phyloP scores from a whole-genome alignment of 2,329 filamentous ascomycete species.

The Chalaropsis thielavioides region DNA sequence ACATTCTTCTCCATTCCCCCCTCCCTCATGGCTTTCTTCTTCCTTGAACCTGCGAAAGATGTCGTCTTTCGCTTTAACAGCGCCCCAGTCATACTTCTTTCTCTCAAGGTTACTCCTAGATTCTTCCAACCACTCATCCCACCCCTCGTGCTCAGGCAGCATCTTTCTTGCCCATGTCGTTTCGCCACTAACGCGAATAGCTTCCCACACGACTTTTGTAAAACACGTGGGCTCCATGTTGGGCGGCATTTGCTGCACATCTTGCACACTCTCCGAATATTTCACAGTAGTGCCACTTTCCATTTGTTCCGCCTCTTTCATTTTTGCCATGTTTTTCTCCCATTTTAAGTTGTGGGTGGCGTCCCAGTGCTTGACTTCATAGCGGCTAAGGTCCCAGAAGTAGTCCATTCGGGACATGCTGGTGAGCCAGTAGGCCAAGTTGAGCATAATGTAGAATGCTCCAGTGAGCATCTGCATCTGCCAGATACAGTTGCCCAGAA shows the following conservation, averaged over 20 bases:
- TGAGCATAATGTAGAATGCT: conserved; percentile 42
- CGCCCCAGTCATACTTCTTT: conserved; percentile 28
- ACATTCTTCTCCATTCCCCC: no score
- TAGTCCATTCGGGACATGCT: conserved; percentile 34
- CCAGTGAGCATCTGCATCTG: conserved; percentile 45
- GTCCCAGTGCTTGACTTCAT: conserved; percentile 27
- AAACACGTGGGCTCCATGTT: conserved; percentile 24
- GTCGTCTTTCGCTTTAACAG: conserved; percentile 35
- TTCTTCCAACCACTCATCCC: conserved; percentile 39
- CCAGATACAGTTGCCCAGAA: conserved; percentile 49
- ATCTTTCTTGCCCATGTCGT: conserved; percentile 42
- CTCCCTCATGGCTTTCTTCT: no score
- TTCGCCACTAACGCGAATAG: conserved; percentile 38
- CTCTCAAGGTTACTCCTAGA: conserved; percentile 29
- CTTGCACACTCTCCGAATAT: no score
- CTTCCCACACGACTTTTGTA: conserved; percentile 44
- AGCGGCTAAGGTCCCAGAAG: conserved; percentile 46
- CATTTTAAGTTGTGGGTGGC: no score
- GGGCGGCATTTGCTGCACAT: background rate
- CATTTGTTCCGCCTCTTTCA: no score
- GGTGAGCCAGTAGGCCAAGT: conserved; percentile 44
- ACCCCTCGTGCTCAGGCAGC: conserved; percentile 37
- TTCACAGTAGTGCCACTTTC: no score
- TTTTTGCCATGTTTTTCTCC: no score
- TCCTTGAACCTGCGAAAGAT: conserved; percentile 28